Percentiles rank a stretch among this genome's conserved stretches.
Evolutionary conservation across 1,284 basidiomycete species (phyloP).

Genomic region (Sporisorium graminicola): DNA sequence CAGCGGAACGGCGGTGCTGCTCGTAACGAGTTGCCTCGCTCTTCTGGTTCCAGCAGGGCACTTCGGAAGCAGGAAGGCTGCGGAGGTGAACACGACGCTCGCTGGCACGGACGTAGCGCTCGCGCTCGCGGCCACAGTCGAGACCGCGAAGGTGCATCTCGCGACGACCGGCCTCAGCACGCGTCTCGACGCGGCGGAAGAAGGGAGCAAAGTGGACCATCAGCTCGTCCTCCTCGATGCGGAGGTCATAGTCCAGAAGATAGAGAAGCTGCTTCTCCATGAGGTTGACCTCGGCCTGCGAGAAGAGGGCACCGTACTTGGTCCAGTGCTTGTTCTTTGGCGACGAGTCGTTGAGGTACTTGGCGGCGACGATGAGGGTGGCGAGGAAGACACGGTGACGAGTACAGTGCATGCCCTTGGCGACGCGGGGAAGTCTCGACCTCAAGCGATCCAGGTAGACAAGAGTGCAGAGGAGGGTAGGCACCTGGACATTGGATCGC

Average conservation of each 20-base stretch:
- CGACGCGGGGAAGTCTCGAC: constrained; percentile 81
- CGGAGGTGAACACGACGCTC: constrained; percentile 66
- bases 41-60: constrained; percentile 66
- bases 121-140: constrained; percentile 66
- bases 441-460: constrained; percentile 92
- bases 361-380: constrained; percentile 92
- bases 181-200: constrained; percentile 66
- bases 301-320: constrained; percentile 79
- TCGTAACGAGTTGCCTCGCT: constrained; percentile 34
- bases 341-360: constrained; percentile 93
- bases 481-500: constrained; percentile 88
- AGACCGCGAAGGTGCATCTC: constrained; percentile 68
- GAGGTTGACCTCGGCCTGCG: constrained; percentile 80
- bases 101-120: constrained; percentile 65
- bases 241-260: constrained; percentile 69
- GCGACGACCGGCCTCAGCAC: constrained; percentile 64
- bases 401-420: constrained; percentile 92
- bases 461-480: constrained; percentile 90
- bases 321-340: constrained; percentile 85
- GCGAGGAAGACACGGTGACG: constrained; percentile 95
- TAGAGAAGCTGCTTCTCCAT: constrained; percentile 86
- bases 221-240: constrained; percentile 69
- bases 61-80: constrained; percentile 62
- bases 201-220: constrained; percentile 68
- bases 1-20: constrained; percentile 42